Percentiles rank a stretch among this genome's conserved stretches.
Conservation (phyloP, 176 grass and related monocot genomes). For the Guadua angustifolia region DNA sequence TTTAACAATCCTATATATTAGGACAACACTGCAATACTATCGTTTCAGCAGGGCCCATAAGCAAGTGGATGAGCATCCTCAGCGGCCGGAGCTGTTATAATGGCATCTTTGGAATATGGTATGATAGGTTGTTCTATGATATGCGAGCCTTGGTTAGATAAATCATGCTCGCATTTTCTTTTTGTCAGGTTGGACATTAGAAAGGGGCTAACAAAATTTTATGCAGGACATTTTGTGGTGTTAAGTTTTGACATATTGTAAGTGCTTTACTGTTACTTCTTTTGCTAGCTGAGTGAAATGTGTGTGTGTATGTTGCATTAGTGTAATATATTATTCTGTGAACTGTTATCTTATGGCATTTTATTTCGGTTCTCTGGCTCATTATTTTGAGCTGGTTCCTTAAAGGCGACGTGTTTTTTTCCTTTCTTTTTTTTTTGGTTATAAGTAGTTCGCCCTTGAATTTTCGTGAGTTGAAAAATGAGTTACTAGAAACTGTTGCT, state of each 20-base stretch:
- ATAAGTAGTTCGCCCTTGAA: background rate
- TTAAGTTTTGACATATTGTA: conserved; percentile 18
- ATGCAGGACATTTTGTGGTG: conserved; percentile 26
- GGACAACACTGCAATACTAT: conserved; percentile 51
- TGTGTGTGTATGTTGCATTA: background rate
- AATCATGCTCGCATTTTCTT: conserved; percentile 42
- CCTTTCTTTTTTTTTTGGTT: background rate
- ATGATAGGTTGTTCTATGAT: conserved; percentile 60
- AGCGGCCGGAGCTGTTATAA: conserved; percentile 47
- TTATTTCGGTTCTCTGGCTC: background rate
- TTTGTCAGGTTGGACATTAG: conserved; percentile 29
- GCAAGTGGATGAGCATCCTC: conserved; percentile 49
- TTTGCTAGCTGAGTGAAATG: conserved; percentile 10
- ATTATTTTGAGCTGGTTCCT: background rate
- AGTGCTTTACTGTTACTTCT: conserved; percentile 12
- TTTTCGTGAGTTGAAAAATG: background rate
- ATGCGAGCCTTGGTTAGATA: conserved; percentile 42
- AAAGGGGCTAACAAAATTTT: conserved; percentile 42
- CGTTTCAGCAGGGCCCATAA: conserved; percentile 57
- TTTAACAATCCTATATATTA: conserved; percentile 58
- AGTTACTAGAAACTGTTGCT: background rate
- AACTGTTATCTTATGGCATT: background rate
- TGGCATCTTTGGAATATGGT: conserved; percentile 60
- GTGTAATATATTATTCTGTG: background rate
- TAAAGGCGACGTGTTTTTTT: background rate